Base-by-base conservation (phyloP, 2,329 filamentous ascomycete genomes). In the Venturia pyrina region DNA sequence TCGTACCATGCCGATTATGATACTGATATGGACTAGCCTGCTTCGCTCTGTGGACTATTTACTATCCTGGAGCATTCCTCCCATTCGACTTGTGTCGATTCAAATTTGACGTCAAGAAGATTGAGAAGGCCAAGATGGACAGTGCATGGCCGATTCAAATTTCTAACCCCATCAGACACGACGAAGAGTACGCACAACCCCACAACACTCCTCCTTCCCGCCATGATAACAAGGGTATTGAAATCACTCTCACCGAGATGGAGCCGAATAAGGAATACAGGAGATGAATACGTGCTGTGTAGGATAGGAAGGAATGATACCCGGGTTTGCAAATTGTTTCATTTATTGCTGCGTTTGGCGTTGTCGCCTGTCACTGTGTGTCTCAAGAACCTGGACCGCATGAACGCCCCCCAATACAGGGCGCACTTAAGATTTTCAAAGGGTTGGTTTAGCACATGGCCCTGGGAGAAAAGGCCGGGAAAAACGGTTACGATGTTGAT, bases 71-170 rank as follows among this genome's bases (percentile, higher is more conserved):
- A 5, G 5, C 13, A 8, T 66, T 63, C 43, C 28, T 66, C 1
- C 64, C 64, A 37, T 57, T 13, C n/a, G 64, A 66, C 3, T 66
- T 44, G 41, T 57, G 32, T 7, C 37, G 46, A 13, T 59, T 66
- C 64, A 44, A 53, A n/a, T 46, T 66, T 11, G 44, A 64, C 8
- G 37, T 64, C 43, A 66, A 66, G 24, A 46, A 66, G 44, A 66
- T 66, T n/a, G 64, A 56, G 15, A 59, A 66, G 21, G 32, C 43
- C 2, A 66, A 66, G 43, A 15, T 24, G 13, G 64, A 66, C 40
- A 48, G 6, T 13, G n/a, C n/a, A 3, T 66, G 64, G 64, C 64
- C 64, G 5, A 15, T 62, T 7, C 64, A 40, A 17, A 66, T 66
- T 8, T 66, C 64, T 11, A 62, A 46, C n/a, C 60, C 60, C 15